Percentiles rank a stretch among this genome's conserved stretches.
Evolutionary conservation across 2,329 filamentous ascomycete genomes (phyloP).

Genomic region (Fusarium oxysporum): DNA sequence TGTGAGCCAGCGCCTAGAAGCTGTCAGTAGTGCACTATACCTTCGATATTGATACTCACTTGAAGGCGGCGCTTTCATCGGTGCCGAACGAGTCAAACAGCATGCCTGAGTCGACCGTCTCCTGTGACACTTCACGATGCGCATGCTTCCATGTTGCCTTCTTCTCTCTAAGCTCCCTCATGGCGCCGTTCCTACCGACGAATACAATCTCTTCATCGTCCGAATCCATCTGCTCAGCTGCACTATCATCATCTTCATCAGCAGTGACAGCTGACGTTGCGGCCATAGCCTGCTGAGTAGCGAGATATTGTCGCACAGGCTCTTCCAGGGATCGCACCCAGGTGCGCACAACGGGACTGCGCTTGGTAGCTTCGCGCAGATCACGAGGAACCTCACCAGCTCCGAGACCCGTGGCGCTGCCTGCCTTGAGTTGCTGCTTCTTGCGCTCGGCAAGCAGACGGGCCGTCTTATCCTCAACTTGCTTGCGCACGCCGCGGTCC

Average conservation of each 20-base stretch:
- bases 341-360: constrained; percentile 78
- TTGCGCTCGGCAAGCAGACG: constrained; percentile 57
- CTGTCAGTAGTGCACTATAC: constrained; percentile 8
- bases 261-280: constrained; percentile 20
- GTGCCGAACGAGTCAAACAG: constrained; percentile 84
- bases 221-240: constrained; percentile 58
- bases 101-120: constrained; percentile 71
- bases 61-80: constrained; percentile 83
- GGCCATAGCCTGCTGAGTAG: constrained; percentile 55
- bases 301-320: constrained; percentile 81
- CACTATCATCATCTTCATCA: constrained; percentile 44
- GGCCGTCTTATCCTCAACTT: constrained; percentile 60
- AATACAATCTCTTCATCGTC: constrained; percentile 92
- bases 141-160: constrained; percentile 60
- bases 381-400: constrained; percentile 79
- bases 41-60: constrained; percentile 63
- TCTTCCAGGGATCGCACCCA: constrained; percentile 88
- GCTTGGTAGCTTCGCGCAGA: constrained; percentile 83
- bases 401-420: constrained; percentile 57
- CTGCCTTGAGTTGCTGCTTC: constrained; percentile 58
- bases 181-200: constrained; percentile 76
- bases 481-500: constrained; percentile 70
- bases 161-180: constrained; percentile 54
- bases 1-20: constrained; percentile 85
- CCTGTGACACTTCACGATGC: constrained; percentile 64